phyloP scores from a whole-genome alignment of 257 asterid species.

The Buddleja alternifolia region DNA sequence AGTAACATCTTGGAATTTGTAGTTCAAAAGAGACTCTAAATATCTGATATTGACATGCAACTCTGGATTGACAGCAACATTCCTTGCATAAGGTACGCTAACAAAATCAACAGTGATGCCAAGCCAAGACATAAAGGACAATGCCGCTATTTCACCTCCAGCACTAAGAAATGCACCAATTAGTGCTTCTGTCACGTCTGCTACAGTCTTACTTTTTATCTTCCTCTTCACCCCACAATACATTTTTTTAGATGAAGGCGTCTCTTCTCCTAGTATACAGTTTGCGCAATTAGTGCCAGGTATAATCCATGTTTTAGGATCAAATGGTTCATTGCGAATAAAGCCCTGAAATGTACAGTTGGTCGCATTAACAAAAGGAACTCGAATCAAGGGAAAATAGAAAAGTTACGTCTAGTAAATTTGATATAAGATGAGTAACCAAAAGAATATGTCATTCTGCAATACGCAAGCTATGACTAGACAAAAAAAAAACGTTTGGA shows the following conservation, averaged over 20 bases:
- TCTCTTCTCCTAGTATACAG: slow-evolving; percentile 38
- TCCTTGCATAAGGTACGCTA: slow-evolving; percentile 46
- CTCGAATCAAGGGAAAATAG: too few species aligned
- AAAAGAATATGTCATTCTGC: too few species aligned
- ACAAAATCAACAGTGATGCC: slow-evolving; percentile 55
- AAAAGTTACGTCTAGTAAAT: too few species aligned
- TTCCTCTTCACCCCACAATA: slow-evolving; percentile 38
- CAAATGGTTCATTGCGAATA: slow-evolving; percentile 71
- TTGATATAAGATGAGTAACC: too few species aligned
- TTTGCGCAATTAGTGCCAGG: slow-evolving; percentile 53
- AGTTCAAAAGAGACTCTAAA: slow-evolving; percentile 57
- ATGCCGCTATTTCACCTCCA: slow-evolving; percentile 70
- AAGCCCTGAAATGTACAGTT: slow-evolving; percentile 58
- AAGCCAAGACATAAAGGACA: slow-evolving; percentile 77
- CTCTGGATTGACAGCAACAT: slow-evolving; percentile 48
- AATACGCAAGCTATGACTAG: too few species aligned
- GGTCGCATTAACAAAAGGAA: background rate
- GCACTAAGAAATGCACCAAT: slow-evolving; percentile 78
- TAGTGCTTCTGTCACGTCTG: slow-evolving; percentile 87
- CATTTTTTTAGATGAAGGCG: slow-evolving; percentile 37
- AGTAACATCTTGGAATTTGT: slow-evolving; percentile 61
- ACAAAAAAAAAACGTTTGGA: too few species aligned
- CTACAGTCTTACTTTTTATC: slow-evolving; percentile 58
- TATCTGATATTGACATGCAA: slow-evolving; percentile 41
- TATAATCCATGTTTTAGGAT: slow-evolving; percentile 67